These are phyloP conservation scores for Ceratocystis albifundus DNA, from an alignment of 2,329 filamentous ascomycete genomes.

Conservation along the genomic window DNA sequence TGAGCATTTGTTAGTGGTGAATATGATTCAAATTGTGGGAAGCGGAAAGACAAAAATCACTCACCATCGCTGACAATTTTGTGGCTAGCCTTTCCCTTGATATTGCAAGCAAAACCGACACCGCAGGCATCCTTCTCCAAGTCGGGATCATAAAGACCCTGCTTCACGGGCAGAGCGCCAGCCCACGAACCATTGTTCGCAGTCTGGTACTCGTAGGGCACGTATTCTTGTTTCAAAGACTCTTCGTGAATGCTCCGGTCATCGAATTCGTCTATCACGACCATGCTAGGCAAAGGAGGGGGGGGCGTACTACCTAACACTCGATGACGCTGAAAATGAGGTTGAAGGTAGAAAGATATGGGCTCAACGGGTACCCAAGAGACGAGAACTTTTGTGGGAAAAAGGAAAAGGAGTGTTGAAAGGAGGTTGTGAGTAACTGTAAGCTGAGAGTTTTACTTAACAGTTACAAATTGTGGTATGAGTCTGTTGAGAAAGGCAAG, in stretches of 20 bases:
- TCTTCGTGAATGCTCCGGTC: constrained; percentile 49
- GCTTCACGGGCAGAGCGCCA: constrained; percentile 88
- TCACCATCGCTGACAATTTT: constrained; percentile 99
- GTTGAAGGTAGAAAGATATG: neutral
- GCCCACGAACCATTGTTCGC: constrained; percentile 84
- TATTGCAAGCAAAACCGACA: constrained; percentile 97
- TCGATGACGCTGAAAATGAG: constrained; percentile 10
- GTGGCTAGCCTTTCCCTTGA: constrained; percentile 93
- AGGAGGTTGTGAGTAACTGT: neutral
- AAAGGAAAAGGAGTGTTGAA: neutral
- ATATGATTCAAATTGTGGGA: neutral
- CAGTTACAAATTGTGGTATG: neutral
- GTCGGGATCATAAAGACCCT: constrained; percentile 91
- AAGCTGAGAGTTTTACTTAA: neutral
- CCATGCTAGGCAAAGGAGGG: constrained; percentile 52
- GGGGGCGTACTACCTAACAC: constrained; percentile 9
- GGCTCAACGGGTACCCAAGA: neutral
- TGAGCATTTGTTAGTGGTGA: neutral
- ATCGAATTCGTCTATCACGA: constrained; percentile 54
- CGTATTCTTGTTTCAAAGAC: constrained; percentile 48
- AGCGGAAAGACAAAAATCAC: constrained; percentile 42
- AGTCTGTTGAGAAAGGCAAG: constrained; percentile 1
- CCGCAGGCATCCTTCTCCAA: constrained; percentile 98
- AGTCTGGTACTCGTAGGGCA: constrained; percentile 74
- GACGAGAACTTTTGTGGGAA: neutral